A percentile compares a stretch with the other conserved stretches of the same genome.
phyloP scores from a whole-genome alignment of 179 eudicot species.

The Beta corolliflora region DNA sequence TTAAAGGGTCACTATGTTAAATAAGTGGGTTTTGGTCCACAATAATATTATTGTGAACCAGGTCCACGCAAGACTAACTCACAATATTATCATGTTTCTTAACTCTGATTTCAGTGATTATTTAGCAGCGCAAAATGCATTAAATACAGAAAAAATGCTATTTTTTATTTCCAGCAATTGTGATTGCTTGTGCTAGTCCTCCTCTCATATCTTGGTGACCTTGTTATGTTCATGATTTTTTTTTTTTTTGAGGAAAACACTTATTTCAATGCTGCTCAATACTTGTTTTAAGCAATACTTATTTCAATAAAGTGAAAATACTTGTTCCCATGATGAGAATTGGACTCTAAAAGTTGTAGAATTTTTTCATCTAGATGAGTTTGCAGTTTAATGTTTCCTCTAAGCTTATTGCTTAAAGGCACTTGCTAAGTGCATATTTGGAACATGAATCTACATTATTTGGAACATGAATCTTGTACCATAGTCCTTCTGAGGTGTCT shows the following conservation, averaged over 20 bases:
- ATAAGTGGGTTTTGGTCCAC: no score
- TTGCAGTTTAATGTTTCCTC: neutral
- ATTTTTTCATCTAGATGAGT: neutral
- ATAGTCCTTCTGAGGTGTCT: no score
- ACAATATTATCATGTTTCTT: neutral
- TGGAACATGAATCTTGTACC: no score
- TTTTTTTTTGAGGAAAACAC: neutral
- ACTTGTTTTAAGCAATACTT: neutral
- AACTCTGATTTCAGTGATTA: neutral
- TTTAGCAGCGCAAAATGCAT: neutral
- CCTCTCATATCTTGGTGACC: neutral
- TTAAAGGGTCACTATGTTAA: no score
- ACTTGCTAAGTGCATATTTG: neutral
- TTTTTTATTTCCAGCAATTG: neutral
- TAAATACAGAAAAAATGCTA: no score
- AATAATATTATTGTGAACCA: no score
- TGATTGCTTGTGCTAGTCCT: neutral
- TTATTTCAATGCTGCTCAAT: no score
- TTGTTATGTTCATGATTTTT: neutral
- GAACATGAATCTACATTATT: neutral
- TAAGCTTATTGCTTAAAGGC: neutral
- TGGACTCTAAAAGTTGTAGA: neutral
- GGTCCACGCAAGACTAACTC: no score
- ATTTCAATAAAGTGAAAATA: neutral
- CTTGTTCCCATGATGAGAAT: neutral